Evolutionary conservation across 768 basidiomycete species (phyloP).

Genomic region (Suillus subalutaceus): DNA sequence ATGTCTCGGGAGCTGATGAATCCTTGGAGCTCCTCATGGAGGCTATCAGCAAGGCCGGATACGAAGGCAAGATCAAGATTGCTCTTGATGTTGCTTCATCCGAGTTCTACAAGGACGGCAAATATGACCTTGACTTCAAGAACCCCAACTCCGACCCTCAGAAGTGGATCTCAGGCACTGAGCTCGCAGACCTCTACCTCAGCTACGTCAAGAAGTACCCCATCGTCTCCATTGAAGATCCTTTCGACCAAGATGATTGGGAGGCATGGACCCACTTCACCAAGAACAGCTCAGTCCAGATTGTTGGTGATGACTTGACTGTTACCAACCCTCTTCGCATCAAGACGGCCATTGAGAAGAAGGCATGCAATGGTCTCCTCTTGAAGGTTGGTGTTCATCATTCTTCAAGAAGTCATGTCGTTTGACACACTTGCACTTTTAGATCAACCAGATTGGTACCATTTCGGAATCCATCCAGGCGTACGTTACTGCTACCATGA

Average conservation of each 20-base stretch:
- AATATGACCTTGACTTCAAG: constrained; percentile 99
- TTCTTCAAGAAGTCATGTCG: background rate
- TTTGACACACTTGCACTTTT: constrained; percentile 9
- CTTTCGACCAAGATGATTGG: constrained; percentile 99
- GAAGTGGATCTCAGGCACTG: constrained; percentile 91
- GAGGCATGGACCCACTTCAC: constrained; percentile 97
- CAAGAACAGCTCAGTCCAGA: constrained; percentile 75
- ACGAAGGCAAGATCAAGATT: constrained; percentile 98
- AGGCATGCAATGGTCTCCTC: constrained; percentile 97
- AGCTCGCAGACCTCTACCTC: constrained; percentile 94
- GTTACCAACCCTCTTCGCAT: constrained; percentile 97
- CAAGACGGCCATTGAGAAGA: constrained; percentile 99
- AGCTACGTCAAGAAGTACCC: constrained; percentile 90
- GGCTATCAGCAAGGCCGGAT: constrained; percentile 97
- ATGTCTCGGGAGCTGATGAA: constrained; percentile 96
- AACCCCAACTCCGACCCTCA: constrained; percentile 98
- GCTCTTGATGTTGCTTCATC: constrained; percentile 98
- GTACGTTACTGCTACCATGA: constrained; percentile 49
- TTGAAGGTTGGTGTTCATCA: constrained; percentile 65
- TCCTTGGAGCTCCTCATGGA: constrained; percentile 93
- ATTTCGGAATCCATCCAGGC: constrained; percentile 99
- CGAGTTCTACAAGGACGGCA: constrained; percentile 99
- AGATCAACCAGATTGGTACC: constrained; percentile 99
- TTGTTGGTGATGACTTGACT: constrained; percentile 95
- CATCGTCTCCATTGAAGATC: constrained; percentile 94